Percentiles rank a stretch among this genome's conserved stretches.
phyloP scores from a whole-genome alignment of 768 basidiomycete species.

The Fomitopsis pulvina region DNA sequence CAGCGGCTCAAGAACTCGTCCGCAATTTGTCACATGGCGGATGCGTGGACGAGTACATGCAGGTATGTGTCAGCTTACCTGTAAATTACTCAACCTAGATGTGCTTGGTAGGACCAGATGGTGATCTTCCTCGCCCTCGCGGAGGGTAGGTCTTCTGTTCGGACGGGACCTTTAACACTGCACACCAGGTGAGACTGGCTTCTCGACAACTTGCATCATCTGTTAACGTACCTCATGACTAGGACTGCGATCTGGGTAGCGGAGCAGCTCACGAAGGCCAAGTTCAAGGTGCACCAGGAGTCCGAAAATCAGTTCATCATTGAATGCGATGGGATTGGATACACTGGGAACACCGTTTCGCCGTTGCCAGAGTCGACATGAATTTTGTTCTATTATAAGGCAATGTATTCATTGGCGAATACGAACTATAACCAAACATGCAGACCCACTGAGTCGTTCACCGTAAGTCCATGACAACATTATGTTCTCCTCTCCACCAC shows the following conservation, averaged over 20 bases:
- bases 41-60: slow-evolving; percentile 62
- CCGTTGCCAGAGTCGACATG: neutral
- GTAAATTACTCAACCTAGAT: neutral
- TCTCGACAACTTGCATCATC: neutral
- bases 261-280: slow-evolving; percentile 60
- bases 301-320: slow-evolving; percentile 42
- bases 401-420: neutral
- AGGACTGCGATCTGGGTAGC: slow-evolving; percentile 71
- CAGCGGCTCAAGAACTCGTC: slow-evolving; percentile 54
- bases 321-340: slow-evolving; percentile 62
- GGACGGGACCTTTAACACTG: slow-evolving; percentile 49
- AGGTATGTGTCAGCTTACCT: slow-evolving; percentile 31
- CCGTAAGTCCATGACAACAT: no score
- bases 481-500: no score
- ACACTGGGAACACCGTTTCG: neutral
- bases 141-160: slow-evolving; percentile 52
- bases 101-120: slow-evolving; percentile 59
- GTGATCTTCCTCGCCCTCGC: slow-evolving; percentile 74
- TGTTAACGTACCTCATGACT: neutral
- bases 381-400: neutral
- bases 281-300: slow-evolving; percentile 44
- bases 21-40: slow-evolving; percentile 56
- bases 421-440: no score
- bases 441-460: no score
- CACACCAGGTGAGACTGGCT: slow-evolving; percentile 60